phyloP scores from a whole-genome alignment of 768 basidiomycete species.

The Suillus tomentosus region DNA sequence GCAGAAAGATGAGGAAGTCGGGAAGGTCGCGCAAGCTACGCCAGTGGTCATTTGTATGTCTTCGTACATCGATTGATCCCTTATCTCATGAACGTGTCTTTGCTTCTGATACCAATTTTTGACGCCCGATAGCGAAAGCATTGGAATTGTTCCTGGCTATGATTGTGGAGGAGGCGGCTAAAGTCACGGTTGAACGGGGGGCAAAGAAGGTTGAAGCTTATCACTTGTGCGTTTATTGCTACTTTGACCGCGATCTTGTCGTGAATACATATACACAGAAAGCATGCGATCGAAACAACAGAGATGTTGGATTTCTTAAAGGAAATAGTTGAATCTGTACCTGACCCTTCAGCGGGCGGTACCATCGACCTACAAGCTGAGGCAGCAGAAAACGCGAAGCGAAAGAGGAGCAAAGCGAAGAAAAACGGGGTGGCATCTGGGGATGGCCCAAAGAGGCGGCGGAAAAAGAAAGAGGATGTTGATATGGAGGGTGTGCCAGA shows the following conservation, averaged over 20 bases:
- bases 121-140: conserved; percentile 71
- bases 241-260: conserved; percentile 9
- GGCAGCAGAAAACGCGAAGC: conserved; percentile 51
- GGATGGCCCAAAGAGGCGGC: conserved; percentile 46
- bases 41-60: conserved; percentile 93
- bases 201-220: conserved; percentile 91
- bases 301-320: conserved; percentile 93
- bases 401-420: conserved; percentile 62
- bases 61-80: neutral
- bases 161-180: conserved; percentile 80
- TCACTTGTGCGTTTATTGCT: conserved; percentile 73
- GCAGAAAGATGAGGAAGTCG: conserved; percentile 99
- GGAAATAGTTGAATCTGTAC: conserved; percentile 83
- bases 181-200: conserved; percentile 76
- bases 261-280: conserved; percentile 48
- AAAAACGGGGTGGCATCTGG: conserved; percentile 41
- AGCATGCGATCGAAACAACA: conserved; percentile 86
- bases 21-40: conserved; percentile 95
- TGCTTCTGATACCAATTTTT: neutral
- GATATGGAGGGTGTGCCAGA: conserved; percentile 37
- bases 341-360: conserved; percentile 85
- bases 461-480: conserved; percentile 49
- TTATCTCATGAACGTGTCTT: conserved; percentile 15
- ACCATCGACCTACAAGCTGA: conserved; percentile 74
- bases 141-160: conserved; percentile 88